Base-by-base conservation (phyloP, 805 yeast genomes). In the Metschnikowia baotianmanensis region DNA sequence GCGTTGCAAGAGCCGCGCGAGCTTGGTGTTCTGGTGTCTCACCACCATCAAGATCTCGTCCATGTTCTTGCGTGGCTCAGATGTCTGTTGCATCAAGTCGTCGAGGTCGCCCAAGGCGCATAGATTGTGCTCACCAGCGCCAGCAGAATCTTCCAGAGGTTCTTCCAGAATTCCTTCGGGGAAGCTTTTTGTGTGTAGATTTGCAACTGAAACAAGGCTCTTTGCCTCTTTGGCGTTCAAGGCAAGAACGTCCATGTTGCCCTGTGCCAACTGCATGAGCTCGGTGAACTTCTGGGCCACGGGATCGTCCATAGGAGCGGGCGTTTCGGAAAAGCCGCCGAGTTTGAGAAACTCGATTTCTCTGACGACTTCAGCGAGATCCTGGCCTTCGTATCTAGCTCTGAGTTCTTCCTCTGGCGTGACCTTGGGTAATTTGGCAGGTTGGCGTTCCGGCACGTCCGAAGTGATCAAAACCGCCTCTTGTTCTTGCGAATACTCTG, bases 231-330 rank as follows among this genome's bases (percentile, higher is more conserved):
- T 23, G 1, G 51, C 38, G 39, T 67, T 67, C 12, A 34, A 25
- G 9, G 49, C 38, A 16, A 65, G 46, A 7, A 61, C 45, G 15
- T 45, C 34, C 19, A 61, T 32, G n/a, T 60, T 46, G 0, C 61
- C 71, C 15, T 53, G 47, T 1, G 68, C 58, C 11, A 41, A 42
- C 30, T 53, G 49, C n/a, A 56, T 34, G 21, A 66, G 57, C 33
- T 56, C 53, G 5, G 36, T 31, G 15, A 57, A 53, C 31, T 55
- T 50, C n/a, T 48, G 45, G 13, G 31, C 17, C 12, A 56, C 38
- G 12, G 31, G 46, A 27, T 48, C 40, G 3, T 28, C 35, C 3
- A 46, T 30, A 7, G 25, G 27, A 3, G 30, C 24, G 5, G 47
- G 37, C 6, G 27, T 27, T 3, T 30, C 28, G 6, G 40, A 25